A percentile compares a stretch with the other conserved stretches of the same genome.
These are phyloP conservation scores for Colletotrichum sp. DNA, from an alignment of 2,329 filamentous ascomycete species.

Conservation along the genomic window DNA sequence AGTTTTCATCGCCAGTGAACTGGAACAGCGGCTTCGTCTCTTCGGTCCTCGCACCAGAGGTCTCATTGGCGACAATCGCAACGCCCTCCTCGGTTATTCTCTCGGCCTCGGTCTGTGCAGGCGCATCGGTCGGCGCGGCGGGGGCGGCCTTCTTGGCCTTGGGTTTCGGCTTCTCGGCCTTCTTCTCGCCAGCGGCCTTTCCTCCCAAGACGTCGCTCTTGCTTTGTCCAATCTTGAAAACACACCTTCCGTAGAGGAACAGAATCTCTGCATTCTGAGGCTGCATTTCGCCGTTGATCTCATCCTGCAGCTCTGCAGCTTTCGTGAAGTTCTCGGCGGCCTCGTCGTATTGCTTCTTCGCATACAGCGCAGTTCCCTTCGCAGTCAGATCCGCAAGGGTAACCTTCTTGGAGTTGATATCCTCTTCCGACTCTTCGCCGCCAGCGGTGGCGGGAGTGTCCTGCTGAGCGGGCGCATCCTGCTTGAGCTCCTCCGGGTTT, in stretches of 20 bases:
- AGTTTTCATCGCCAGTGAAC: slow-evolving; percentile 94
- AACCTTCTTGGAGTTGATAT: slow-evolving; percentile 59
- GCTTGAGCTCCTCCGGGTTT: slow-evolving; percentile 14
- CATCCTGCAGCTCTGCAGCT: slow-evolving; percentile 87
- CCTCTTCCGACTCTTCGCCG: slow-evolving; percentile 41
- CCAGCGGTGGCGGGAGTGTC: slow-evolving; percentile 5
- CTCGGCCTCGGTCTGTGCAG: slow-evolving; percentile 42
- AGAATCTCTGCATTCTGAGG: slow-evolving; percentile 92
- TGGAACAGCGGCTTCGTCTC: slow-evolving; percentile 84
- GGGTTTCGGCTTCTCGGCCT: slow-evolving; percentile 34
- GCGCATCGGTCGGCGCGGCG: slow-evolving; percentile 34
- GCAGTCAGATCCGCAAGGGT: slow-evolving; percentile 80
- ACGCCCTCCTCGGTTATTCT: slow-evolving; percentile 52
- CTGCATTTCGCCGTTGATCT: slow-evolving; percentile 90
- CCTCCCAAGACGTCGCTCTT: slow-evolving; percentile 95
- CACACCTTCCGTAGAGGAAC: slow-evolving; percentile 90
- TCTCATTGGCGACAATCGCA: slow-evolving; percentile 47
- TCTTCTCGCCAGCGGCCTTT: slow-evolving; percentile 67
- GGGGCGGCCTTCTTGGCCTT: slow-evolving; percentile 41
- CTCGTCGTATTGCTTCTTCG: slow-evolving; percentile 84
- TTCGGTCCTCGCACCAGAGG: slow-evolving; percentile 46
- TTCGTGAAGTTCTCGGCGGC: slow-evolving; percentile 88
- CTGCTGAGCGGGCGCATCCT: slow-evolving; percentile 13
- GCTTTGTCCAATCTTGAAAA: slow-evolving; percentile 92
- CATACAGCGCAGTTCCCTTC: slow-evolving; percentile 84